Evolutionary conservation across 371 early-diverging fungal genomes (phyloP), one percentile per base, ranked within the genome.

Genomic region (Rozella allomycis): DNA sequence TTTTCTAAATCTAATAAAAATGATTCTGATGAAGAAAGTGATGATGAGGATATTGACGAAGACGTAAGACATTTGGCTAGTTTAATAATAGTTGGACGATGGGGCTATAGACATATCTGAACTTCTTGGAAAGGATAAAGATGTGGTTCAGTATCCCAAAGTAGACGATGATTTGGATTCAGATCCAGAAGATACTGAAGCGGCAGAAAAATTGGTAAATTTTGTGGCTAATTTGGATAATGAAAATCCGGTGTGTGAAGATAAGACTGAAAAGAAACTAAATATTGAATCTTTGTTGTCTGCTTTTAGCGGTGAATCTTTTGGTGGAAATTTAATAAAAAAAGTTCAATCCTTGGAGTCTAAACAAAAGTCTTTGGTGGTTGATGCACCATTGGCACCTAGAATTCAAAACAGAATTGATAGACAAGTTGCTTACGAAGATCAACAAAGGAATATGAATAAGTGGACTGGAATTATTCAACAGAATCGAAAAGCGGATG

Each of bases 391-490:
- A 3, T 40, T 85, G 9, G 72, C 85, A 12, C 65, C 66, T 42
- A 67, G 78, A 26, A 46, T 77, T 12, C 76, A 82, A 51, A 83
- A 85, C 33, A 70, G 72, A 22, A 42, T 80, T 35, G 74, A 78
- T 32, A 74, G 94, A 29, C 51, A 68, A 37, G 88, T 68, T 2
- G 94, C 91, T 7, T 78, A 76, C 34, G 55, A 57, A 10, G 58
- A 69, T 39, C 52, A 81, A 20, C 80, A 70, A 20, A 74, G 80
- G 44, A 72, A 74, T 14, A 53, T 93, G 9, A 46, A 63, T 11
- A 74, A 80, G 43, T 93, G 93, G 91, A 57, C 70, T 34, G 56
- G 70, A 9, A 54, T 76, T 3, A 74, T 91, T 12, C 61, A 73
- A 30, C 54, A 70, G 47, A 82, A 82, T 51, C 69, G 87, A 23